Evolutionary conservation across 2,329 filamentous ascomycete genomes (phyloP).

Genomic region (Colletotrichum brevisporum): DNA sequence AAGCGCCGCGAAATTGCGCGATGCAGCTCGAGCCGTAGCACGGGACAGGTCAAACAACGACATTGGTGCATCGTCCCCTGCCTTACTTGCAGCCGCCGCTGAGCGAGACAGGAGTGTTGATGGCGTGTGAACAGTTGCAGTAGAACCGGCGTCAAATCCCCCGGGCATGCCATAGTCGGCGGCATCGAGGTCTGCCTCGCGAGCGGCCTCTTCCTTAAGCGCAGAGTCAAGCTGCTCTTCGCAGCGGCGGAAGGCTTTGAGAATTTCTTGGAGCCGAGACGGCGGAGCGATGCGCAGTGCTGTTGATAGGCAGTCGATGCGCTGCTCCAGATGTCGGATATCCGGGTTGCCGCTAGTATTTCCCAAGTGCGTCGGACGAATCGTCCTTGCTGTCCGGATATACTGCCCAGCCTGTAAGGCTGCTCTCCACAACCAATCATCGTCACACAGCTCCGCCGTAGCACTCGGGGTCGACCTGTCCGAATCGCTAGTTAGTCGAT

Average conservation of each 20-base stretch:
- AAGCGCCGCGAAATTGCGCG: slow-evolving; percentile 70
- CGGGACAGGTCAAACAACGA: slow-evolving; percentile 75
- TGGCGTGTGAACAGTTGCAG: slow-evolving; percentile 48
- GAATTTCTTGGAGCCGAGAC: slow-evolving; percentile 78
- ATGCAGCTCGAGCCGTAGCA: slow-evolving; percentile 71
- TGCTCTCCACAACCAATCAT: slow-evolving; percentile 84
- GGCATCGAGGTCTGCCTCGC: slow-evolving; percentile 80
- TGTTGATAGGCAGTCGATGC: slow-evolving; percentile 83
- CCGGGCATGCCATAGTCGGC: slow-evolving; percentile 71
- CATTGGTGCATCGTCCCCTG: slow-evolving; percentile 72
- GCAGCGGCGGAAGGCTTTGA: slow-evolving; percentile 81
- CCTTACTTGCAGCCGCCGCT: slow-evolving; percentile 58
- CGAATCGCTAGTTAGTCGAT: slow-evolving; percentile 67
- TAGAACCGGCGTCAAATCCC: slow-evolving; percentile 59
- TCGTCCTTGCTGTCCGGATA: slow-evolving; percentile 67
- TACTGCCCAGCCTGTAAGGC: slow-evolving; percentile 85
- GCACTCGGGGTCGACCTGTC: slow-evolving; percentile 44
- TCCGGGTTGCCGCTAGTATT: slow-evolving; percentile 71
- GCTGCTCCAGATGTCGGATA: slow-evolving; percentile 82
- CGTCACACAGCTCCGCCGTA: slow-evolving; percentile 49
- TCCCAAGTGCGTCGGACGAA: slow-evolving; percentile 71
- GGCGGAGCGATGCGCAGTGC: slow-evolving; percentile 82
- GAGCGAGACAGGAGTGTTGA: slow-evolving; percentile 40
- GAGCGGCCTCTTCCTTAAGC: slow-evolving; percentile 75
- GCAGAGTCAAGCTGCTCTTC: slow-evolving; percentile 82